These are phyloP conservation scores for Magnaporthiopsis poae DNA, from an alignment of 2,329 filamentous ascomycete species.

Conservation along the genomic window DNA sequence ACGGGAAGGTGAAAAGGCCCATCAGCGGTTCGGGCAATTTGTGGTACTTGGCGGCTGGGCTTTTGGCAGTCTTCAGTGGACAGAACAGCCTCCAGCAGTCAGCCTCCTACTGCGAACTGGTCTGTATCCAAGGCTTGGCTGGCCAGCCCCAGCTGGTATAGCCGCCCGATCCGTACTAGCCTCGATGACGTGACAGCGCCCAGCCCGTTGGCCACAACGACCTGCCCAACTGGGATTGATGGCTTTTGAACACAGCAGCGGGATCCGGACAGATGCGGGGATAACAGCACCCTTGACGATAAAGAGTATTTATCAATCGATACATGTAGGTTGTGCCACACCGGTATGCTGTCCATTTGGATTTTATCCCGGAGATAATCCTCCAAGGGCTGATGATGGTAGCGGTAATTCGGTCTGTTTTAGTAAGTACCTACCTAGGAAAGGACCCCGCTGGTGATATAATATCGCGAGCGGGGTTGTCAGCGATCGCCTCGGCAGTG, in stretches of 20 bases:
- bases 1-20: constrained; percentile 4
- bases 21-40: neutral
- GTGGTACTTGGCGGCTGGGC: neutral
- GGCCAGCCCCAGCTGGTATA: neutral
- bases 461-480: too few relatives aligned
- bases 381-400: too few relatives aligned
- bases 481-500: too few relatives aligned
- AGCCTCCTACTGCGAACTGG: neutral
- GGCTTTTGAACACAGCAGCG: neutral
- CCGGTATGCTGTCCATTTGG: neutral
- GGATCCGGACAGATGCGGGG: neutral
- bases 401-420: too few relatives aligned
- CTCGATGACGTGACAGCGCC: neutral
- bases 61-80: too few relatives aligned
- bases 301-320: too few relatives aligned
- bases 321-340: too few relatives aligned
- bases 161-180: neutral
- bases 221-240: neutral
- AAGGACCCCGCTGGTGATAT: too few relatives aligned
- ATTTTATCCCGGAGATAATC: too few relatives aligned
- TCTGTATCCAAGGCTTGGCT: neutral
- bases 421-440: too few relatives aligned
- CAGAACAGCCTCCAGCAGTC: too few relatives aligned
- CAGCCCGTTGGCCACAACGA: neutral
- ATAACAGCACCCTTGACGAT: too few relatives aligned